Percentiles rank a stretch among this genome's conserved stretches.
These are phyloP conservation scores for Stereum hirsutum DNA, from an alignment of 1,284 basidiomycete species.

Conservation along the genomic window DNA sequence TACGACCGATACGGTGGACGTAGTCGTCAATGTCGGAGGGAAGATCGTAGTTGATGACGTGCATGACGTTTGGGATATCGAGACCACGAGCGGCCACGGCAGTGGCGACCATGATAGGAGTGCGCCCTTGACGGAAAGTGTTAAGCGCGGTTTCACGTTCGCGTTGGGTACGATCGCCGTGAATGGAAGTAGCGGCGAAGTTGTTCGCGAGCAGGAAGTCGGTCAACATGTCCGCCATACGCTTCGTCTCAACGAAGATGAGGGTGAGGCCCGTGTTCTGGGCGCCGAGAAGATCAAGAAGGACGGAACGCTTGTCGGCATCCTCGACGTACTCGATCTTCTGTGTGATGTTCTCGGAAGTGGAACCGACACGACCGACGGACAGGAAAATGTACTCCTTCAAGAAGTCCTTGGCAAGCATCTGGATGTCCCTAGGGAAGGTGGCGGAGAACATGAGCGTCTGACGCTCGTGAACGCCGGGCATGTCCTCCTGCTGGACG, in stretches of 20 bases:
- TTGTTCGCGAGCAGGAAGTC: slow-evolving; percentile 88
- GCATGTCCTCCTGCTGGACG: slow-evolving; percentile 98
- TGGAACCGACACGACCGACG: slow-evolving; percentile 96
- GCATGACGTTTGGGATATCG: slow-evolving; percentile 99
- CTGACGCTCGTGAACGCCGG: slow-evolving; percentile 84
- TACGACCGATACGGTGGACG: slow-evolving; percentile 98
- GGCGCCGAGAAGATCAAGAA: slow-evolving; percentile 89
- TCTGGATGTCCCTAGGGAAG: slow-evolving; percentile 98
- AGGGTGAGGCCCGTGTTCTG: slow-evolving; percentile 77
- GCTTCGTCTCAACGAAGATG: slow-evolving; percentile 99
- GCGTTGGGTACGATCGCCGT: slow-evolving; percentile 96
- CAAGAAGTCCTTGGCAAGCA: slow-evolving; percentile 92
- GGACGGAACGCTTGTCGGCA: slow-evolving; percentile 91
- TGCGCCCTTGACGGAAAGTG: slow-evolving; percentile 92
- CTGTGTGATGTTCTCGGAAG: slow-evolving; percentile 99
- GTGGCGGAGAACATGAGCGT: slow-evolving; percentile 99
- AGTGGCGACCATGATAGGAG: slow-evolving; percentile 95
- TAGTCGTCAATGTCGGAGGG: slow-evolving; percentile 99
- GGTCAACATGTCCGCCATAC: slow-evolving; percentile 97
- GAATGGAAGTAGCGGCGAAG: slow-evolving; percentile 92
- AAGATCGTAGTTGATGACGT: slow-evolving; percentile 98
- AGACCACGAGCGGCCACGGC: slow-evolving; percentile 98
- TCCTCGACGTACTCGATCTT: slow-evolving; percentile 99
- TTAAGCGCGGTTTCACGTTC: slow-evolving; percentile 95
- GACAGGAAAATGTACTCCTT: slow-evolving; percentile 98